phyloP scores from a whole-genome alignment of 2,329 filamentous ascomycete genomes.

The Ceratocystis alfenasii region DNA sequence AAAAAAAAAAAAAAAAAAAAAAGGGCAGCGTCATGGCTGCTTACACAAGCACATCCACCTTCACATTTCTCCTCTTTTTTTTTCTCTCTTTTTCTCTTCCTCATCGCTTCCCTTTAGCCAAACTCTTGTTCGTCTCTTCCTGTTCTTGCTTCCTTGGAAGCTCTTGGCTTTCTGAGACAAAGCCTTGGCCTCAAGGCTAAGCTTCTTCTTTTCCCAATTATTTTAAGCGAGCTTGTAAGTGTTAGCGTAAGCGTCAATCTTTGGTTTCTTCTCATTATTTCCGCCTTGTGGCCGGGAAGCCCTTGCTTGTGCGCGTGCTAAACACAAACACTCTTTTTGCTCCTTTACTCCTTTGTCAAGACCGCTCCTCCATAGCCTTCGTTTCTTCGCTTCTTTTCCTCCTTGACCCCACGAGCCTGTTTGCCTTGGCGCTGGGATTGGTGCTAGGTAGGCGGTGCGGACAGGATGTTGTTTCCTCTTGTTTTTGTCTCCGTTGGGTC shows the following conservation, averaged over 20 bases:
- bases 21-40: neutral
- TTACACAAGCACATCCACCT: neutral
- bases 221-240: no score
- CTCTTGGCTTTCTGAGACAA: no score
- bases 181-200: no score
- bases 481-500: neutral
- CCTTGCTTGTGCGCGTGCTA: no score
- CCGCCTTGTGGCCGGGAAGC: no score
- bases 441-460: no score
- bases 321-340: no score
- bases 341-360: neutral
- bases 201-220: no score
- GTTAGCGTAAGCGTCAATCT: no score
- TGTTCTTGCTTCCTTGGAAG: neutral
- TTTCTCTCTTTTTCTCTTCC: neutral
- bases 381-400: constrained; percentile 3
- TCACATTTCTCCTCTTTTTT: neutral
- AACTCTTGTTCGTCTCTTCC: constrained; percentile 1
- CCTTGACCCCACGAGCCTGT: neutral
- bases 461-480: neutral
- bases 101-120: neutral
- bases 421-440: neutral
- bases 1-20: neutral
- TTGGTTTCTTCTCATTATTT: no score
- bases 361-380: neutral